A percentile compares a stretch with the other conserved stretches of the same genome.
These are phyloP conservation scores for Gomphus bonarii DNA, from an alignment of 1,284 basidiomycete species.

Conservation along the genomic window DNA sequence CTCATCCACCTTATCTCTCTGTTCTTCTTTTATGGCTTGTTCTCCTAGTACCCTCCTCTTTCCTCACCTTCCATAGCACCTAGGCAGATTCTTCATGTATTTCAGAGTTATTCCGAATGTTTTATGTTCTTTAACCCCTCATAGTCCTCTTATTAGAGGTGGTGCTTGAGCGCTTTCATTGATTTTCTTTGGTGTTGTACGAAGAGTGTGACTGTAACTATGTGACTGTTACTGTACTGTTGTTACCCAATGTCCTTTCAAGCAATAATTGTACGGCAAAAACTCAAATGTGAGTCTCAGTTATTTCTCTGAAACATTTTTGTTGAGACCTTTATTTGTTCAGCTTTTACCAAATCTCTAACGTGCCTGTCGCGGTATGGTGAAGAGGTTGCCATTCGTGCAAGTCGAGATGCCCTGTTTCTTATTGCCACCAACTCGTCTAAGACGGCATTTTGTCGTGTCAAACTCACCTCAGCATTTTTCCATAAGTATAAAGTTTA, in stretches of 20 bases:
- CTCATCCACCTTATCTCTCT: too few species aligned
- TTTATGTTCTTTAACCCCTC: too few species aligned
- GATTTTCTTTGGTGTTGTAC: too few species aligned
- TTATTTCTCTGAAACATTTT: neutral
- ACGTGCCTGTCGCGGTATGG: conserved; percentile 70
- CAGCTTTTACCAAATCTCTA: conserved; percentile 64
- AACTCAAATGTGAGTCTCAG: conserved; percentile 4
- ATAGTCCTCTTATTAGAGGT: too few species aligned
- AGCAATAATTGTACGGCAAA: neutral
- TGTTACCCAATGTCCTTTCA: conserved; percentile 3
- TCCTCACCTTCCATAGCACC: too few species aligned
- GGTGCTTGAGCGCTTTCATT: too few species aligned
- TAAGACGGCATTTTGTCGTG: conserved; percentile 70
- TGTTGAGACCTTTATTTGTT: neutral
- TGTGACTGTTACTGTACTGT: too few species aligned
- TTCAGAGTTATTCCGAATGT: too few species aligned
- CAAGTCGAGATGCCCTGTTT: conserved; percentile 45
- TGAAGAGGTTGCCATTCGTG: conserved; percentile 63
- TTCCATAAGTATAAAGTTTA: conserved; percentile 53
- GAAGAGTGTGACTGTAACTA: too few species aligned
- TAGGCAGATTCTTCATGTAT: too few species aligned
- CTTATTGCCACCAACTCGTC: conserved; percentile 67
- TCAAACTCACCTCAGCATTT: conserved; percentile 57
- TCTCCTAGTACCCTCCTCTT: too few species aligned
- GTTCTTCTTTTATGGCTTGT: too few species aligned